Evolutionary conservation across 768 basidiomycete species (phyloP).

Genomic region (Suillus brevipes): DNA sequence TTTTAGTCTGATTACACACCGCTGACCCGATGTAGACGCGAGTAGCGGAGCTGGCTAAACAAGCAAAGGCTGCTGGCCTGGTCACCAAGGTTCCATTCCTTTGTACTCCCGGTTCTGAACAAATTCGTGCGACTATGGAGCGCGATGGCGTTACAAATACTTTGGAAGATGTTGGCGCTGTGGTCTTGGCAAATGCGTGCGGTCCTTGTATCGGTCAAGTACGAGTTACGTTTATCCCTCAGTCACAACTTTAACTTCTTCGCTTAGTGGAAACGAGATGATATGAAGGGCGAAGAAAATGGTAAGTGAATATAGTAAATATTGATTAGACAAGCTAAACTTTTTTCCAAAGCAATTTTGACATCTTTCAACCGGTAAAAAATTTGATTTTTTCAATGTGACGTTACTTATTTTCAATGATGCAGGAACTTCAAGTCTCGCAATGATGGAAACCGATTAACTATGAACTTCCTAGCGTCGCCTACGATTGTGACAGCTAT

Average conservation of each 20-base stretch:
- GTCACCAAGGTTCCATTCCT: conserved; percentile 83
- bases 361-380: conserved; percentile 93
- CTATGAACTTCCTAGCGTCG: conserved; percentile 98
- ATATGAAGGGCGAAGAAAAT: conserved; percentile 87
- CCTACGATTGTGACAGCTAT: conserved; percentile 97
- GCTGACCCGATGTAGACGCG: conserved; percentile 58
- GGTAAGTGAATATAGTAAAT: conserved; percentile 46
- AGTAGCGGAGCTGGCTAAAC: conserved; percentile 86
- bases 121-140: conserved; percentile 97
- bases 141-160: conserved; percentile 83
- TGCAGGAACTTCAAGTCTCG: conserved; percentile 83
- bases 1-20: background rate
- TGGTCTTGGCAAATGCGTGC: conserved; percentile 96
- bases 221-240: conserved; percentile 16
- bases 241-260: conserved; percentile 10
- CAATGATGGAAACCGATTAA: conserved; percentile 92
- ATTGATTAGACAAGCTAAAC: conserved; percentile 10
- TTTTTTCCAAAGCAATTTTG: conserved; percentile 67
- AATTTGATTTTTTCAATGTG: background rate
- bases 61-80: conserved; percentile 84
- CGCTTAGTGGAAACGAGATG: conserved; percentile 86
- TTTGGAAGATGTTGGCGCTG: conserved; percentile 87
- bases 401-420: conserved; percentile 7
- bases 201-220: conserved; percentile 98
- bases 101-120: conserved; percentile 90